Percentiles rank a stretch among this genome's conserved stretches.
Conservation (phyloP, 805 yeast species). For the Sugiyamaella floridensis region DNA sequence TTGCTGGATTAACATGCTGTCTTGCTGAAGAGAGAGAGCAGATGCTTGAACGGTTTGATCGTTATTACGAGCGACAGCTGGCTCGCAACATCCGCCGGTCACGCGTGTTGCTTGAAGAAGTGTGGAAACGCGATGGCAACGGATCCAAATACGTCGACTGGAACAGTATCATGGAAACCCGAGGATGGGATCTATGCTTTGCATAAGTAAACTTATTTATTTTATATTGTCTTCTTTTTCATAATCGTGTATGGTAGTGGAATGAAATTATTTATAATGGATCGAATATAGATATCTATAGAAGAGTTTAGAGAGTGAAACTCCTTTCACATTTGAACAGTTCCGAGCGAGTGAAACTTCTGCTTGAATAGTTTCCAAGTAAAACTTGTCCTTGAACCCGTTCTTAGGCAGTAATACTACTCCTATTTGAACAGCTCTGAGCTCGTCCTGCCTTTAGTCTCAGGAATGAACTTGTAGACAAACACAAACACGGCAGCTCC, state of each 20-base stretch:
- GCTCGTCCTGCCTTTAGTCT: slow-evolving; percentile 58
- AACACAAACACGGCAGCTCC: slow-evolving; percentile 32
- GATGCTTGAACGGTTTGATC: slow-evolving; percentile 48
- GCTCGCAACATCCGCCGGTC: slow-evolving; percentile 55
- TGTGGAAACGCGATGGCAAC: slow-evolving; percentile 36
- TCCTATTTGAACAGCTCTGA: not conserved
- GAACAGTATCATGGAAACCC: slow-evolving; percentile 55
- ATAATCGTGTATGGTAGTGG: not conserved
- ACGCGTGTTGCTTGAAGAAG: slow-evolving; percentile 34
- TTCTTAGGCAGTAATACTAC: not conserved
- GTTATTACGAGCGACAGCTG: slow-evolving; percentile 53
- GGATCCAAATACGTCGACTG: slow-evolving; percentile 67
- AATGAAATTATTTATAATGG: not conserved
- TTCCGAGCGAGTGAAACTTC: not conserved
- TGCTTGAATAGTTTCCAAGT: too few species aligned
- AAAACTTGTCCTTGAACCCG: too few species aligned
- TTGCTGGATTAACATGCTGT: slow-evolving; percentile 65
- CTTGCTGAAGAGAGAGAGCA: slow-evolving; percentile 44
- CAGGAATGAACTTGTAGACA: slow-evolving; percentile 52
- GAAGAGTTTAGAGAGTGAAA: not conserved
- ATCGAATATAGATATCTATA: too few species aligned
- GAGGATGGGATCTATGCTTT: slow-evolving; percentile 77
- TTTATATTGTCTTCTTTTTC: not conserved
- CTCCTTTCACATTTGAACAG: not conserved
- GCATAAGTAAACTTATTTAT: slow-evolving; percentile 35